These are phyloP conservation scores for Eutrema yunnanense DNA, from an alignment of 345 rosid genomes.

Conservation along the genomic window DNA sequence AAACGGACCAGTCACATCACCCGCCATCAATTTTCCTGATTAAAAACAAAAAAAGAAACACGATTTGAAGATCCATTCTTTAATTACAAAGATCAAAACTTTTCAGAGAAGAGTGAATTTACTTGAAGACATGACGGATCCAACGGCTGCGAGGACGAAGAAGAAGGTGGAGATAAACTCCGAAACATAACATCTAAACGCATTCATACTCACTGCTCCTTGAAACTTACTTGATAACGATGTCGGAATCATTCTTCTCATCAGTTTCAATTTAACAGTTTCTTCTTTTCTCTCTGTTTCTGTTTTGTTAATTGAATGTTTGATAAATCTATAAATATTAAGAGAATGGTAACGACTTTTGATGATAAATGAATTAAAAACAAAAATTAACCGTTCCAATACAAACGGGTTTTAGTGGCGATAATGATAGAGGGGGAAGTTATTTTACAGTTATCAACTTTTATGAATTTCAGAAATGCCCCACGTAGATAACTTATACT, in stretches of 20 bases:
- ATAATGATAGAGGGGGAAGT: constrained; percentile 22
- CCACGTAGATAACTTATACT: background rate
- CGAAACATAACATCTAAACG: constrained; percentile 69
- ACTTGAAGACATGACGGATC: constrained; percentile 86
- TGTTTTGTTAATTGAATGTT: background rate
- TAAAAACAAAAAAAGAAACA: background rate
- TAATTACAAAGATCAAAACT: background rate
- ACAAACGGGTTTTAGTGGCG: constrained; percentile 1
- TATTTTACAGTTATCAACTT: constrained; percentile 16
- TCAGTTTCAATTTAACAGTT: background rate
- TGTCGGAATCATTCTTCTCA: constrained; percentile 49
- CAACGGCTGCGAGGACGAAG: constrained; percentile 69
- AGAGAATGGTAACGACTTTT: constrained; percentile 14
- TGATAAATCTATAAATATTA: constrained; percentile 20
- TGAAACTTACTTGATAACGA: constrained; percentile 26
- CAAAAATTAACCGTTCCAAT: constrained; percentile 4
- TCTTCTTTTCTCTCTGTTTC: background rate
- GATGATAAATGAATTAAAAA: background rate
- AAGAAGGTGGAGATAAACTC: constrained; percentile 94
- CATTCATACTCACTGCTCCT: constrained; percentile 31
- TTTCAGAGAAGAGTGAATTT: background rate
- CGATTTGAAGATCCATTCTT: background rate
- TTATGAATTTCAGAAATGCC: background rate
- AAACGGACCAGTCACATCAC: constrained; percentile 47
- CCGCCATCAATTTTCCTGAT: constrained; percentile 63